These are phyloP conservation scores for Fragilariopsis cylindrus DNA, from an alignment of 108 stramenopile genomes.

Conservation along the genomic window DNA sequence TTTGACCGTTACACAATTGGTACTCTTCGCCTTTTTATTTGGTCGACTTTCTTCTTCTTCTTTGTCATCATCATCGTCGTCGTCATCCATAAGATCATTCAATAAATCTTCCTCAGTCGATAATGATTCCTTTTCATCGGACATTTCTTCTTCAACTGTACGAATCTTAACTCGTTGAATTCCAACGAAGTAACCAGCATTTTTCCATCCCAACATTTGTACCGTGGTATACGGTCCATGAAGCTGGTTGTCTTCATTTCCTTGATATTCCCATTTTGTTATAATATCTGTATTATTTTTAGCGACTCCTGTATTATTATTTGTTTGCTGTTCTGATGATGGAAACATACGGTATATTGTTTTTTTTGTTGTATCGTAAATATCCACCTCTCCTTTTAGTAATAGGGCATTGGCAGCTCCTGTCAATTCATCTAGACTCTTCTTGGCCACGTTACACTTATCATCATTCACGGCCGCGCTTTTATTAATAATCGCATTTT, in stretches of 20 bases:
- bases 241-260: constrained; percentile 72
- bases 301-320: constrained; percentile 1
- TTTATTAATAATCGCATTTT: not conserved
- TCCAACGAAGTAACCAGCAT: constrained; percentile 83
- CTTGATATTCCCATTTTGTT: constrained; percentile 73
- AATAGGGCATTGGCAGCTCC: constrained; percentile 67
- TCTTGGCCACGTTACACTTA: constrained; percentile 24
- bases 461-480: constrained; percentile 14
- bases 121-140: not conserved
- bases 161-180: constrained; percentile 75
- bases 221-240: constrained; percentile 80
- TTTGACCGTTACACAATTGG: not conserved
- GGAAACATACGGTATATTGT: constrained; percentile 47
- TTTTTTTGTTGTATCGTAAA: constrained; percentile 56
- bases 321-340: constrained; percentile 27
- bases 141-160: constrained; percentile 21
- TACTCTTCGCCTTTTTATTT: constrained; percentile 7
- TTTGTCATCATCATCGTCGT: constrained; percentile 38
- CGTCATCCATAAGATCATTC: constrained; percentile 77
- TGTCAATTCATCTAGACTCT: constrained; percentile 57
- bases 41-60: constrained; percentile 23
- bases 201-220: constrained; percentile 80
- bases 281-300: constrained; percentile 18
- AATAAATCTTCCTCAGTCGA: constrained; percentile 65
- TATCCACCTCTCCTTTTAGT: constrained; percentile 69